Evolutionary conservation across 306 rosid species (phyloP), one percentile per base, ranked within the genome.

Genomic region (Cucurbita maxima): DNA sequence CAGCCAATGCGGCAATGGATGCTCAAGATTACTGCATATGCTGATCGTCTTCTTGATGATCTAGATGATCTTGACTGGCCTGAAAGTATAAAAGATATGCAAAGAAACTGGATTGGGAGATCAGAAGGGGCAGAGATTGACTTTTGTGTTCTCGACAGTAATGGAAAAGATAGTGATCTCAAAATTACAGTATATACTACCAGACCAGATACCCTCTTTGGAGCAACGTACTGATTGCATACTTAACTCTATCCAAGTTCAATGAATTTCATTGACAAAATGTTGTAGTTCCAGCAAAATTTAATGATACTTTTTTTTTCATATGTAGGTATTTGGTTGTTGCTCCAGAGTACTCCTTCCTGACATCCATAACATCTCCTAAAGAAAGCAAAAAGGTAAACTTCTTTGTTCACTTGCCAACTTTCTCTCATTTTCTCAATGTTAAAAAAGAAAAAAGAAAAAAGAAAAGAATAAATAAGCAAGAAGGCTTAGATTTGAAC

Each of bases 1-100:
- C 98, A 94, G 98, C 98, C 98, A 75, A 94, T 94, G 98, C 84
- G 88, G 86, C 98, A 94, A 83, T 90, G 98, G 98, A 90, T 90
- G 87, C 98, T 94, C 83, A 94, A 89, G 92, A 94, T 94, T 60
- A 94, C 98, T 79, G 98, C 90, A 68, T 94, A 90, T 81, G 98
- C 98, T 71, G 98, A 94, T 74, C 91, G 92, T 79, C 98, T 94
- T 78, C 98, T 90, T 55, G 96, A 94, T 79, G 98, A 90, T 85
- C 82, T 94, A 76, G 96, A 90, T 82, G 87, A 82, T 71, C 92
- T 94, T 64, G 95, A 90, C 76, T 94, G 98, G 98, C 98, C 98
- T 47, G 97, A 90, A 79, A 90, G 97, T 85, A 86, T 94, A 64
- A 94, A 94, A 79, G 97, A 94, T 74, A 94, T 94, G 97, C 98